phyloP scores from a whole-genome alignment of 2,329 filamentous ascomycete species.

The Alternaria brassicae region DNA sequence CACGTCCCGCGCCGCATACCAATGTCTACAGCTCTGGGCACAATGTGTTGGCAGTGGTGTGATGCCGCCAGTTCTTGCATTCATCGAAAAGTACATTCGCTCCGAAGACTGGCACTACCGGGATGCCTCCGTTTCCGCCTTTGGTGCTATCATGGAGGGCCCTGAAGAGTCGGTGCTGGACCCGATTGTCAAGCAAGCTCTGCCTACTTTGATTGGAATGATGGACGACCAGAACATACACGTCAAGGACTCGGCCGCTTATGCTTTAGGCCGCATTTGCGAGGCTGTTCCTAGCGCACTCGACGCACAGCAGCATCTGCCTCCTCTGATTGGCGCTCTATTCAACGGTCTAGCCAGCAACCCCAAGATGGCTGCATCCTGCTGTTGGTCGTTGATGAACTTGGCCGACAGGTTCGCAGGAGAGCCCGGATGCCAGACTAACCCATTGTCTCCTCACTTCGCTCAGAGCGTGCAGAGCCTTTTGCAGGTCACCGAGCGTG shows the following conservation, averaged over 20 bases:
- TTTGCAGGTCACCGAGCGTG: slow-evolving; percentile 81
- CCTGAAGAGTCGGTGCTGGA: slow-evolving; percentile 91
- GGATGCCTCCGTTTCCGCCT: slow-evolving; percentile 95
- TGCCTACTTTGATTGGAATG: slow-evolving; percentile 91
- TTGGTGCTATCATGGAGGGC: slow-evolving; percentile 98
- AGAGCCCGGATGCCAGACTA: slow-evolving; percentile 77
- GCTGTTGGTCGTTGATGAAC: slow-evolving; percentile 99
- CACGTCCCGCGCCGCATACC: slow-evolving; percentile 90
- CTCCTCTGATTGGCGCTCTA: slow-evolving; percentile 82
- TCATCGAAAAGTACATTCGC: slow-evolving; percentile 90
- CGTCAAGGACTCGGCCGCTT: slow-evolving; percentile 95
- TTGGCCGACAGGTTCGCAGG: slow-evolving; percentile 93
- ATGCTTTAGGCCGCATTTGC: slow-evolving; percentile 93
- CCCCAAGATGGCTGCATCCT: slow-evolving; percentile 96
- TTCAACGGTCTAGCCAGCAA: slow-evolving; percentile 90
- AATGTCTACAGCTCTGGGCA: slow-evolving; percentile 93
- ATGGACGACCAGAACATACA: slow-evolving; percentile 86
- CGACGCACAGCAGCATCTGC: slow-evolving; percentile 81
- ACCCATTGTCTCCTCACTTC: slow-evolving; percentile 90
- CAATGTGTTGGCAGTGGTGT: slow-evolving; percentile 87
- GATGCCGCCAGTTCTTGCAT: slow-evolving; percentile 83
- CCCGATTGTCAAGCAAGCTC: slow-evolving; percentile 92
- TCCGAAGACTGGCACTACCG: slow-evolving; percentile 93
- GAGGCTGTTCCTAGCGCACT: slow-evolving; percentile 92
- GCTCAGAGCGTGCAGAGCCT: slow-evolving; percentile 88